These are phyloP conservation scores for Fusarium tanahbumbuense DNA, from an alignment of 2,329 filamentous ascomycete species.

Conservation along the genomic window DNA sequence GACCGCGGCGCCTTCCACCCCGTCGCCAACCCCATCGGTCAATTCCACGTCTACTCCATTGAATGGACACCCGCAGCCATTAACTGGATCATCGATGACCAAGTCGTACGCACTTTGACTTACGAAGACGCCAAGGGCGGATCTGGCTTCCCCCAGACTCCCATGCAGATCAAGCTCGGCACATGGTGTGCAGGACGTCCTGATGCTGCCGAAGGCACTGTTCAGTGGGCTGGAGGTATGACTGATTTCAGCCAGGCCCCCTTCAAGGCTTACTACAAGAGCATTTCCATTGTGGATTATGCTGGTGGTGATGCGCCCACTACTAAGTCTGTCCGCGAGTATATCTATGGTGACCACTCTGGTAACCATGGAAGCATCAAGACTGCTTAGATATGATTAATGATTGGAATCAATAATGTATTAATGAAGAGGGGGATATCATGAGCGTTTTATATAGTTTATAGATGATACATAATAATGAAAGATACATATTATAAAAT, in stretches of 20 bases:
- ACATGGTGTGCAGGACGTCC: slow-evolving; percentile 71
- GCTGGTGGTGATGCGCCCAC: slow-evolving; percentile 51
- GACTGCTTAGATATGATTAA: slow-evolving; percentile 5
- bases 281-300: slow-evolving; percentile 58
- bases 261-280: slow-evolving; percentile 60
- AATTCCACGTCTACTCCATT: slow-evolving; percentile 72
- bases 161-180: slow-evolving; percentile 76
- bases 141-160: slow-evolving; percentile 75
- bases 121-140: slow-evolving; percentile 69
- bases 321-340: slow-evolving; percentile 53
- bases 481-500: neutral
- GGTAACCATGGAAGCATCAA: slow-evolving; percentile 58
- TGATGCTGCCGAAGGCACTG: slow-evolving; percentile 74
- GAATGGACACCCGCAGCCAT: slow-evolving; percentile 74
- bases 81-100: slow-evolving; percentile 73
- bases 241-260: slow-evolving; percentile 59
- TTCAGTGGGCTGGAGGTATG: slow-evolving; percentile 73
- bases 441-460: slow-evolving; percentile 12
- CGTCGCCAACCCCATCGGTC: slow-evolving; percentile 61
- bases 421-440: slow-evolving; percentile 30
- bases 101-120: slow-evolving; percentile 69
- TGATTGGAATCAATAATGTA: slow-evolving; percentile 11
- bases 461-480: slow-evolving; percentile 6
- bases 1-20: slow-evolving; percentile 70
- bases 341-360: slow-evolving; percentile 56